Base-by-base conservation (phyloP, 805 yeast species). In the Ogataea populi-albae region DNA sequence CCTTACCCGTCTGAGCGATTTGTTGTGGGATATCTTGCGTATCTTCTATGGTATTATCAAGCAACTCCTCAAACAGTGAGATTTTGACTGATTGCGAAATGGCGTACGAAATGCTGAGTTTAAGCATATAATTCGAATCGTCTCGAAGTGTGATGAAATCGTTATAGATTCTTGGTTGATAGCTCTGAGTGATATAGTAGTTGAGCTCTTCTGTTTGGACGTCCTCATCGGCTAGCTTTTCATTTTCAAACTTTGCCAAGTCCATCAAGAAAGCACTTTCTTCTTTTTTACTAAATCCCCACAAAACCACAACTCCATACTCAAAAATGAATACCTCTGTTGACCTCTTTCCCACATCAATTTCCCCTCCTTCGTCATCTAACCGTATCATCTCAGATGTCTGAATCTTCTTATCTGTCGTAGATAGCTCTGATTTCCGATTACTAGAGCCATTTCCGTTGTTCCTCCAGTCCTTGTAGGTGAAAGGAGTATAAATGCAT, bases 1-100 rank as follows among this genome's bases (percentile, higher is more conserved):
- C 96, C 59, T 89, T 89, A 54, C 98, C 98, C 8, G 93, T 81
- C 23, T 79, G 77, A 1, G 98, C 97, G 55, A 93, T 86, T 59
- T 89, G 95, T 53, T 86, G 94, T 3, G 98, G 98, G 33, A 93
- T 88, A 52, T 89, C 96, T 56, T 91, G 96, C 2, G 98, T 93
- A 56, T 88, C 97, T 57, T 88, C 96, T 54, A 93, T 93, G 3
- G 98, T 93, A 58, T 89, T 89, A 62, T 91, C 96, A 9, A 93
- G 96, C 49, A 93, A 71, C 59, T 91, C 98, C 61, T 93, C 98
- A 62, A 93, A 93, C 20, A 93, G 65, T 4, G 98, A 89, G 17
- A 93, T 91, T 62, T 93, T 93, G 23, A 87, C 98, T 20, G 94
- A 82, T 61, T 93, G 98, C 2, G 98, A 89, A 22, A 93, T 76